A percentile compares a stretch with the other conserved stretches of the same genome.
phyloP scores from a whole-genome alignment of 176 grass and related monocot species.

The Avena sativa region DNA sequence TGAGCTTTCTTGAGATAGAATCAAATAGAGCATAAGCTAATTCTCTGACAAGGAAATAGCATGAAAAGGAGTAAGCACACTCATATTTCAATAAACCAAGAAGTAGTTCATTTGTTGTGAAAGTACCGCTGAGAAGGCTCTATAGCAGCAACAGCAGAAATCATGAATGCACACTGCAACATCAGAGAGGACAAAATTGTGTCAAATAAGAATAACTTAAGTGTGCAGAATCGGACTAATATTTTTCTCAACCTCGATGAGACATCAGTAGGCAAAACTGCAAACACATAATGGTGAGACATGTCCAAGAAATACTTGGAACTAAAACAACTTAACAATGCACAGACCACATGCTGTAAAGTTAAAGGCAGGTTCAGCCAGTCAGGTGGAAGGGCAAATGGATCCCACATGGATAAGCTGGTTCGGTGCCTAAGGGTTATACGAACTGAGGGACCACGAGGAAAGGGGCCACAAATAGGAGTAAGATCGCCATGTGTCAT shows the following conservation, averaged over 20 bases:
- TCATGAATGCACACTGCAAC: slow-evolving; percentile 85
- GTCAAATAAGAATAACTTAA: slow-evolving; percentile 16
- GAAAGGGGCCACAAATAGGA: neutral
- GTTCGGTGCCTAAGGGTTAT: neutral
- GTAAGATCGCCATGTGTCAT: neutral
- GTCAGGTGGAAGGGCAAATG: neutral
- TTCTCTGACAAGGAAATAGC: slow-evolving; percentile 55
- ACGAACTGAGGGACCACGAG: neutral
- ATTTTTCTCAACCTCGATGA: slow-evolving; percentile 12
- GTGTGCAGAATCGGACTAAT: slow-evolving; percentile 14
- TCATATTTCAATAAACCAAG: slow-evolving; percentile 18
- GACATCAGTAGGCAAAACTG: slow-evolving; percentile 1
- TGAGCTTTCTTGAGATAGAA: slow-evolving; percentile 71
- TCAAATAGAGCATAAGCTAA: slow-evolving; percentile 82
- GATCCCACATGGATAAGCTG: neutral
- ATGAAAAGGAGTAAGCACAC: slow-evolving; percentile 41
- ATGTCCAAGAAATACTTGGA: neutral
- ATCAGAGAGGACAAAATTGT: slow-evolving; percentile 33
- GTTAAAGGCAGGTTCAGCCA: neutral
- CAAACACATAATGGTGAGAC: neutral
- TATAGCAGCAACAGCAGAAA: slow-evolving; percentile 79
- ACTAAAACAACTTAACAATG: neutral
- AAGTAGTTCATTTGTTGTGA: slow-evolving; percentile 26
- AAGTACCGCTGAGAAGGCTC: slow-evolving; percentile 81
- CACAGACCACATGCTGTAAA: neutral